Evolutionary conservation across 768 basidiomycete genomes (phyloP).

Genomic region (Termitomyces sp.): DNA sequence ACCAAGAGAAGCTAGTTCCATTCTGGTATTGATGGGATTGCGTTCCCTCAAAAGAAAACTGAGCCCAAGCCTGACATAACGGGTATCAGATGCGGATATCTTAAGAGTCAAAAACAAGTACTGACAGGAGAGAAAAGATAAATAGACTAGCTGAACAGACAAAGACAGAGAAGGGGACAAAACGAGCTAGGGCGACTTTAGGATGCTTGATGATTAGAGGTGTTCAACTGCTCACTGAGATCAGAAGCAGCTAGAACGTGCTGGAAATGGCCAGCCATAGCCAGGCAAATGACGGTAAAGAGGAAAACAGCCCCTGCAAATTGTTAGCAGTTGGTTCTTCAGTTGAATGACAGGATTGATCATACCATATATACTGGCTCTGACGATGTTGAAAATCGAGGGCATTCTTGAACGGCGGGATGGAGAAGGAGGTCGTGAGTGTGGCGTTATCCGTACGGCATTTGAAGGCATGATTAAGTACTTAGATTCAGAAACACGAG

Average conservation of each 20-base stretch:
- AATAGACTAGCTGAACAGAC: slow-evolving; percentile 68
- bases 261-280: slow-evolving; percentile 76
- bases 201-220: neutral
- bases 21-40: slow-evolving; percentile 76
- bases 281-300: slow-evolving; percentile 76
- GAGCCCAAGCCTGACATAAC: slow-evolving; percentile 48
- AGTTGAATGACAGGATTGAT: slow-evolving; percentile 4
- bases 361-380: slow-evolving; percentile 65
- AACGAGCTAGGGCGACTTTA: slow-evolving; percentile 55
- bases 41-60: slow-evolving; percentile 56
- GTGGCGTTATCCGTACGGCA: slow-evolving; percentile 22
- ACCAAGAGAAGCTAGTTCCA: slow-evolving; percentile 68
- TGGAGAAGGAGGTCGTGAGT: slow-evolving; percentile 12
- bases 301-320: slow-evolving; percentile 54
- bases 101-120: neutral
- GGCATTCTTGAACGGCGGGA: slow-evolving; percentile 50
- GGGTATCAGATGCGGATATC: neutral
- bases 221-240: slow-evolving; percentile 52
- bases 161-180: slow-evolving; percentile 82
- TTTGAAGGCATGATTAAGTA: slow-evolving; percentile 40
- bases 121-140: slow-evolving; percentile 60
- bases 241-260: slow-evolving; percentile 66
- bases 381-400: slow-evolving; percentile 64
- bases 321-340: slow-evolving; percentile 2
- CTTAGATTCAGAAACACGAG: slow-evolving; percentile 36